Evolutionary conservation across 495 filamentous ascomycete species (phyloP).

Genomic region (Lentithecium fluviatile): DNA sequence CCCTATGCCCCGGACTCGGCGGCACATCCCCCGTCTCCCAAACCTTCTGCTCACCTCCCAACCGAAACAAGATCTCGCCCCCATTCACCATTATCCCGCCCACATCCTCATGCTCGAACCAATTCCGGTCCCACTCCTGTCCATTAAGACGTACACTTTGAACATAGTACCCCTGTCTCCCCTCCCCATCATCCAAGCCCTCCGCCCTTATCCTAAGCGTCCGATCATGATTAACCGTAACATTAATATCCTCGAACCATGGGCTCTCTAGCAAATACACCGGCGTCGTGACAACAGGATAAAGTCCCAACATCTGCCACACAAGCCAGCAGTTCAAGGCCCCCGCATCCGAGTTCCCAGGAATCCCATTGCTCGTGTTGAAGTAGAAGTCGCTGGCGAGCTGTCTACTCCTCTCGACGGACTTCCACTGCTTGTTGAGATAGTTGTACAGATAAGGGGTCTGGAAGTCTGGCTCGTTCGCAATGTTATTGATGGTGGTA

Average conservation of each 20-base stretch:
- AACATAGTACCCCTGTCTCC: slow-evolving; percentile 38
- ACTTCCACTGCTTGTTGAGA: slow-evolving; percentile 40
- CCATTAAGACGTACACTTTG: slow-evolving; percentile 43
- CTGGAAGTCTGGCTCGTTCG: slow-evolving; percentile 43
- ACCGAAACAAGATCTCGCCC: slow-evolving; percentile 39
- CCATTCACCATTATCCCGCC: slow-evolving; percentile 39
- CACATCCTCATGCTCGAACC: slow-evolving; percentile 41
- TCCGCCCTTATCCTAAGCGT: slow-evolving; percentile 40
- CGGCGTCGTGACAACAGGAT: slow-evolving; percentile 41
- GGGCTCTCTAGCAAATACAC: slow-evolving; percentile 42
- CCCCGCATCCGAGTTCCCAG: slow-evolving; percentile 44
- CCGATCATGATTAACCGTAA: slow-evolving; percentile 35
- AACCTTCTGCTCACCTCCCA: slow-evolving; percentile 34
- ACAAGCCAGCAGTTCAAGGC: slow-evolving; percentile 41
- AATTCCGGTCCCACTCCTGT: slow-evolving; percentile 38
- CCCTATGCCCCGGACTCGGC: slow-evolving; percentile 42
- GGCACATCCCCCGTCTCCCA: slow-evolving; percentile 43
- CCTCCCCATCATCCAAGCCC: slow-evolving; percentile 34
- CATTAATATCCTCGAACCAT: slow-evolving; percentile 42
- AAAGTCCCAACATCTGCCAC: slow-evolving; percentile 44
- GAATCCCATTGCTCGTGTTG: slow-evolving; percentile 37
- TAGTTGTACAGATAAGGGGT: slow-evolving; percentile 45
- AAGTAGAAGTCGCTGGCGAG: slow-evolving; percentile 40
- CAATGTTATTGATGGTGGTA: slow-evolving; percentile 41
- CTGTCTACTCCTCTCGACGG: slow-evolving; percentile 33